phyloP scores from a whole-genome alignment of 331 rosid genomes.

The Acacia pycnantha region DNA sequence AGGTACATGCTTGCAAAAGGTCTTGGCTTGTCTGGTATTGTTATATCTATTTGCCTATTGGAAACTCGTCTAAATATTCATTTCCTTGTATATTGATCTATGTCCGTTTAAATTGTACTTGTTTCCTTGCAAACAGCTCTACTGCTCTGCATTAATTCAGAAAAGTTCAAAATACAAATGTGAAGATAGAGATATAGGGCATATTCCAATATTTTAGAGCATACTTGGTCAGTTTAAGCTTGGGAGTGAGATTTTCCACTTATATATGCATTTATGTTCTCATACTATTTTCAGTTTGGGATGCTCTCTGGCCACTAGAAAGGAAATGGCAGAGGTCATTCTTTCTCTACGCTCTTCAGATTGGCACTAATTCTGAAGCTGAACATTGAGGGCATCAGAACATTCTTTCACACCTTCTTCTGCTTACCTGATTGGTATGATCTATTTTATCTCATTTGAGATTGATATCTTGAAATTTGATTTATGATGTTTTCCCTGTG shows the following conservation, averaged over 20 bases:
- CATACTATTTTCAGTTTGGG: slow-evolving; percentile 68
- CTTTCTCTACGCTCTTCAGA: slow-evolving; percentile 64
- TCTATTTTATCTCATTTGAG: slow-evolving; percentile 29
- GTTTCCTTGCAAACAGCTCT: not conserved
- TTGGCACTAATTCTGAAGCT: slow-evolving; percentile 77
- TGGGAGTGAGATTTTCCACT: not conserved
- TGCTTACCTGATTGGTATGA: slow-evolving; percentile 79
- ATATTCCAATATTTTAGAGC: slow-evolving; percentile 19
- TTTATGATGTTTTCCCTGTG: not conserved
- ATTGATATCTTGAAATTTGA: slow-evolving; percentile 12
- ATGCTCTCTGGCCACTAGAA: slow-evolving; percentile 91
- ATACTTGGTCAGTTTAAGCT: not conserved
- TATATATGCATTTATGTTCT: not conserved
- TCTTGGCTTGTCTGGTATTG: slow-evolving; percentile 89
- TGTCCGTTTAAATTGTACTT: no score
- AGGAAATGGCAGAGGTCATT: slow-evolving; percentile 93
- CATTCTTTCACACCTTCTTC: slow-evolving; percentile 88
- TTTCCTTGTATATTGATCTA: not conserved
- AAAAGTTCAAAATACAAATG: not conserved
- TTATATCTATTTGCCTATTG: slow-evolving; percentile 4
- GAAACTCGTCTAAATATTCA: not conserved
- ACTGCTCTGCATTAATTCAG: not conserved
- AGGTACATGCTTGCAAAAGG: slow-evolving; percentile 99
- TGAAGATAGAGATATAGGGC: not conserved
- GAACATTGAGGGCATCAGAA: slow-evolving; percentile 82